Percentiles rank a stretch among this genome's conserved stretches.
Conservation (phyloP, 73 alveolate species). For the Paramecium biaurelia region DNA sequence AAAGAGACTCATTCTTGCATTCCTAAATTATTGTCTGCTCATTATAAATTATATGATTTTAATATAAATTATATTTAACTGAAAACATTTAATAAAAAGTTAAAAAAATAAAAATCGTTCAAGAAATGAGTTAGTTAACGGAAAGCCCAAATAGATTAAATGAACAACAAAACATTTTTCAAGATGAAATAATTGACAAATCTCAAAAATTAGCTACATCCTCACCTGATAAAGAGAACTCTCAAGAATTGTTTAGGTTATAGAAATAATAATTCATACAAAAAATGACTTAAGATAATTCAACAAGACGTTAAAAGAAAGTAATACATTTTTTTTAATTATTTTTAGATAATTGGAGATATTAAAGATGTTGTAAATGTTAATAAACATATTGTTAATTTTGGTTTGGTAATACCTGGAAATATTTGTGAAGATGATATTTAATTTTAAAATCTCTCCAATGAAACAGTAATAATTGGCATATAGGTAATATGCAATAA, state of each 20-base stretch:
- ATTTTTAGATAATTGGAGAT: background rate
- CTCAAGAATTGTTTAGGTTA: conserved; percentile 2
- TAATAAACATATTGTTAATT: background rate
- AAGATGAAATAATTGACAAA: background rate
- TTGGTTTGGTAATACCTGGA: conserved; percentile 24
- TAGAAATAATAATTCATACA: background rate
- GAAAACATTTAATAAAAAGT: conserved; percentile 15
- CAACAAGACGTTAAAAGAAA: background rate
- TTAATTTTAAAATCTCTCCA: background rate
- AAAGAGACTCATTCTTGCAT: conserved; percentile 59
- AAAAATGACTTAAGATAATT: conserved; percentile 16
- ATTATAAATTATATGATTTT: background rate
- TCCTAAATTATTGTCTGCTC: conserved; percentile 43
- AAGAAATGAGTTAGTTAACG: conserved; percentile 28
- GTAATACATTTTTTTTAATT: background rate
- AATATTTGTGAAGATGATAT: conserved; percentile 49
- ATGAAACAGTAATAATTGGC: background rate
- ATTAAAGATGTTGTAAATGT: background rate
- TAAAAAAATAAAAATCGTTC: background rate
- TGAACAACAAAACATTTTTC: background rate
- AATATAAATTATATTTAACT: background rate
- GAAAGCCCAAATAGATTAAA: background rate
- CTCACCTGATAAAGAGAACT: conserved; percentile 25
- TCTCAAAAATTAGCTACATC: background rate
- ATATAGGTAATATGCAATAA: conserved; percentile 39